phyloP scores from a whole-genome alignment of 441 rosid species.

The Lepidium campestre region DNA sequence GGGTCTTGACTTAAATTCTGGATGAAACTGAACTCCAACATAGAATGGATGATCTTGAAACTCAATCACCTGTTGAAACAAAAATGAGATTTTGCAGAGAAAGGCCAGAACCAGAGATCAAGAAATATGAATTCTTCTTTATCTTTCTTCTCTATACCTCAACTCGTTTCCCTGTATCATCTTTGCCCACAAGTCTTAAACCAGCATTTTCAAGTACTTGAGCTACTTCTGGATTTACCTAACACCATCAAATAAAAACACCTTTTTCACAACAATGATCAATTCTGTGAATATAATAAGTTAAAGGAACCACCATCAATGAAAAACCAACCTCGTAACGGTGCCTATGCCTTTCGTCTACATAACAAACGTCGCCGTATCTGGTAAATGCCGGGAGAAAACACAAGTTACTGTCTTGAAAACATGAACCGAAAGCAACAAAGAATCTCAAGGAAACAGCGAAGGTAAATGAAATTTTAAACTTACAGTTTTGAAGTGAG shows the following conservation, averaged over 20 bases:
- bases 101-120: background rate
- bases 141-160: slow-evolving; percentile 35
- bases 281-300: background rate
- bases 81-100: background rate
- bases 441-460: background rate
- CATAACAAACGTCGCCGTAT: slow-evolving; percentile 40
- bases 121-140: background rate
- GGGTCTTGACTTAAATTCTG: slow-evolving; percentile 72
- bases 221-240: slow-evolving; percentile 69
- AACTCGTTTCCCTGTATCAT: slow-evolving; percentile 58
- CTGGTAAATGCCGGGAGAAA: slow-evolving; percentile 20
- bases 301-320: background rate
- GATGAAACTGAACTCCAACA: slow-evolving; percentile 76
- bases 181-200: slow-evolving; percentile 65
- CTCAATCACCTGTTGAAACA: slow-evolving; percentile 48
- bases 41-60: slow-evolving; percentile 59
- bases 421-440: background rate
- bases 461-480: slow-evolving; percentile 1
- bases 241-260: slow-evolving; percentile 11
- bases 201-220: slow-evolving; percentile 60
- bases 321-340: slow-evolving; percentile 59
- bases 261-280: slow-evolving; percentile 3
- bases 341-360: slow-evolving; percentile 67
- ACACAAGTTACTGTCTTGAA: background rate
- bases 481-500: slow-evolving; percentile 52